Conservation (phyloP, 441 rosid species). For the Adansonia madagascariensis region DNA sequence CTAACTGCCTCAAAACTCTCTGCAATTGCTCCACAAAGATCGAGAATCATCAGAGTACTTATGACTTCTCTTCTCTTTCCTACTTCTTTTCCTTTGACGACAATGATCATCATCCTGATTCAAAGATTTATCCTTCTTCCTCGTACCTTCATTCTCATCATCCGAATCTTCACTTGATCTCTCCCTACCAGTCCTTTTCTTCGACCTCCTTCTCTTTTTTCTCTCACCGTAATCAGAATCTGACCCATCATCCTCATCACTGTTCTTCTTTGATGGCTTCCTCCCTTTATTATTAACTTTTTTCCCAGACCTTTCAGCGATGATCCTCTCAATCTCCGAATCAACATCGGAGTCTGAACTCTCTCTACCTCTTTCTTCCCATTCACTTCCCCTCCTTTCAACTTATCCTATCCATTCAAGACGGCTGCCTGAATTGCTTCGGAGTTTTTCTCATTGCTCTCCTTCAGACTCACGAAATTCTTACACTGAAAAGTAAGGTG, state of each 20-base stretch:
- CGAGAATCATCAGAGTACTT: conserved; percentile 52
- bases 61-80: conserved; percentile 72
- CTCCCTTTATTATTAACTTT: conserved; percentile 23
- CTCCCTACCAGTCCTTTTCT: conserved; percentile 48
- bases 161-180: conserved; percentile 52
- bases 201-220: conserved; percentile 74
- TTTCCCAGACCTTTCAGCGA: conserved; percentile 59
- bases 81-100: conserved; percentile 46
- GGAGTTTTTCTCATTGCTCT: conserved; percentile 55
- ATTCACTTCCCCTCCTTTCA: conserved; percentile 52
- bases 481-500: conserved; percentile 88
- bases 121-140: conserved; percentile 55
- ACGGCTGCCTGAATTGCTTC: conserved; percentile 64
- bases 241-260: conserved; percentile 43
- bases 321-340: conserved; percentile 84
- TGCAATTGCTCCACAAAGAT: conserved; percentile 24
- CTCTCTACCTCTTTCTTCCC: conserved; percentile 49
- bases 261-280: conserved; percentile 45
- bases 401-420: conserved; percentile 68
- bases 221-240: conserved; percentile 62
- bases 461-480: conserved; percentile 77
- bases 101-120: conserved; percentile 56
- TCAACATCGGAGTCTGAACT: conserved; percentile 77
- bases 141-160: conserved; percentile 56
- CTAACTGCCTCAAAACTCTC: background rate